phyloP scores from a whole-genome alignment of 352 stramenopile genomes.

The Pythium utonaiense region DNA sequence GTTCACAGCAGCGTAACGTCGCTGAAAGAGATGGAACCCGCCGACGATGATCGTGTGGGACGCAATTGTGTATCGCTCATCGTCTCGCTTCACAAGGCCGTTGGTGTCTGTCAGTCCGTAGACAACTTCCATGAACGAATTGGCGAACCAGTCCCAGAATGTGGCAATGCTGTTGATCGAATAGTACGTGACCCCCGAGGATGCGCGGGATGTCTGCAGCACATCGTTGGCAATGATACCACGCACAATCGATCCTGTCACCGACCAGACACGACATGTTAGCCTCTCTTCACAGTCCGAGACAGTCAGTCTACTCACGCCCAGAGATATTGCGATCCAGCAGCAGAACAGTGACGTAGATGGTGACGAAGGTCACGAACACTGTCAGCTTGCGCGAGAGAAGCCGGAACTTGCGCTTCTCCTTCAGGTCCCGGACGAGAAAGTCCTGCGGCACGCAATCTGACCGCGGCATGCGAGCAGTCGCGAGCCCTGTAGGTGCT shows the following conservation, averaged over 20 bases:
- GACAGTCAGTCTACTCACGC: conserved; percentile 42
- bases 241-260: conserved; percentile 46
- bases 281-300: neutral
- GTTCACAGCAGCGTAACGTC: conserved; percentile 42
- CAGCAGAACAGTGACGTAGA: conserved; percentile 58
- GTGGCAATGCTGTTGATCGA: conserved; percentile 35
- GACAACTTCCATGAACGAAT: conserved; percentile 48
- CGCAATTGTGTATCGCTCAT: conserved; percentile 55
- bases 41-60: conserved; percentile 61
- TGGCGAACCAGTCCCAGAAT: conserved; percentile 65
- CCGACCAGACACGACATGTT: neutral
- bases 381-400: conserved; percentile 56
- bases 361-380: conserved; percentile 63
- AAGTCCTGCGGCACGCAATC: conserved; percentile 44
- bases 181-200: conserved; percentile 36
- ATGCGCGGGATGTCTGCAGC: conserved; percentile 33
- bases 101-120: conserved; percentile 37
- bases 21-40: conserved; percentile 65
- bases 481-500: conserved; percentile 16
- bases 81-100: conserved; percentile 1
- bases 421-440: conserved; percentile 53
- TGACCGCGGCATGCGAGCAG: conserved; percentile 15
- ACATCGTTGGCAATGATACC: conserved; percentile 53
- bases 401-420: conserved; percentile 68
- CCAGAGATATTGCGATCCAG: conserved; percentile 70